Evolutionary conservation across 2,329 filamentous ascomycete genomes (phyloP), one percentile per base, ranked within the genome.

Genomic region (Epicoccum nigrum): DNA sequence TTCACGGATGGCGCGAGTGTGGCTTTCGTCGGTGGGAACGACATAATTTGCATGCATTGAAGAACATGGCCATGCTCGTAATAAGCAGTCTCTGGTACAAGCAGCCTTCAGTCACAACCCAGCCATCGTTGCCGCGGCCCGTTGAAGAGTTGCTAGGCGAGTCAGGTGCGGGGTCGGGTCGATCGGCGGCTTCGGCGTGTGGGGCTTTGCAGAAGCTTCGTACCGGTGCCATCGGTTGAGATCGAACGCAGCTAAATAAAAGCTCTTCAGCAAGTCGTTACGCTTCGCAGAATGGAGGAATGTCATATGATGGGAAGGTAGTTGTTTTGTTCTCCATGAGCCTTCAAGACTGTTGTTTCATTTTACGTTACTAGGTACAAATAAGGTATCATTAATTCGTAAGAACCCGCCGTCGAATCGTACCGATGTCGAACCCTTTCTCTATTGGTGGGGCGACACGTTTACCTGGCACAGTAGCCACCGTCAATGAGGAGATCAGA

Each of bases 401-500:
- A 30, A 52, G 21, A n/a, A 44, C 43, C 53, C 31, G 33, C 52
- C 45, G 52, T 61, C 9, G 23, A 57, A 32, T 45, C 54, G 40
- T 53, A 42, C 33, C 30, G 51, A 43, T 47, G 32, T 48, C 47
- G 37, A 31, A 34, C 57, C 51, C 55, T 40, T 52, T 49, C 38
- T 52, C 44, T 52, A 25, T 51, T 48, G 38, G 23, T 45, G 49
- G 44, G 45, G 51, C 59, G 64, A 67, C 45, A 55, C 66, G 56
- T 65, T 67, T 71, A 73, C 51, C 70, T 59, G 60, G 62, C 58
- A 57, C 77, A 80, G 73, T 91, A 91, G 46, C 88, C 88, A 53
- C 89, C 89, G 70, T 94, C 90, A 39, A 92, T 83, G 56, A 89
- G 76, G 52, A 94, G 79, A 70, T 92, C 87, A 8, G 83, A 79